These are phyloP conservation scores for Hirsutella rhossiliensis DNA, from an alignment of 2,329 filamentous ascomycete genomes.

Conservation along the genomic window DNA sequence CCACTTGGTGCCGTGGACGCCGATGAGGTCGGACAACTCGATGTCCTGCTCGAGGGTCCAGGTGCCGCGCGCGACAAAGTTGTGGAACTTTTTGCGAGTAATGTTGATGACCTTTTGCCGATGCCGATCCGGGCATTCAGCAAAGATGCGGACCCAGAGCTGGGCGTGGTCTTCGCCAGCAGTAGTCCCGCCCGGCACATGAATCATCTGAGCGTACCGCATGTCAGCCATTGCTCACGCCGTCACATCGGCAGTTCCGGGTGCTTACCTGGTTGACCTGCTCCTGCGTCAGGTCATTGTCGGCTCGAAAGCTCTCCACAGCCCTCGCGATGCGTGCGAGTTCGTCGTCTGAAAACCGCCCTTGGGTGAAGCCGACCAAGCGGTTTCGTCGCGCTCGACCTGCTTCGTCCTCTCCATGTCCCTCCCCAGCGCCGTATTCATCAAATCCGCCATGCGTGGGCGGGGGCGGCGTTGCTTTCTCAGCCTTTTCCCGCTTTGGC, in stretches of 20 bases:
- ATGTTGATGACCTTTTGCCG: slow-evolving; percentile 42
- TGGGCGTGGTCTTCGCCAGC: slow-evolving; percentile 23
- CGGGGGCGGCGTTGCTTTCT: background rate
- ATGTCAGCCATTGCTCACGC: background rate
- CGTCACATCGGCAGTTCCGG: slow-evolving; percentile 5
- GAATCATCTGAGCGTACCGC: slow-evolving; percentile 18
- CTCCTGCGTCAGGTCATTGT: slow-evolving; percentile 27
- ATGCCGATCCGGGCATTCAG: slow-evolving; percentile 35
- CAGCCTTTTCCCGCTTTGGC: slow-evolving; percentile 7
- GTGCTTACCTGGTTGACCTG: slow-evolving; percentile 33
- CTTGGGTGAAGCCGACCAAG: slow-evolving; percentile 19
- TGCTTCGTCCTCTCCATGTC: slow-evolving; percentile 5
- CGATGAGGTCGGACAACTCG: slow-evolving; percentile 22
- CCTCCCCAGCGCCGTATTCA: slow-evolving; percentile 8
- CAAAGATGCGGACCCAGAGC: slow-evolving; percentile 38
- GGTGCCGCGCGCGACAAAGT: slow-evolving; percentile 42
- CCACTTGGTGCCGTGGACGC: slow-evolving; percentile 40
- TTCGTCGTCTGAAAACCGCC: slow-evolving; percentile 32
- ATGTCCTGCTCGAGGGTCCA: slow-evolving; percentile 25
- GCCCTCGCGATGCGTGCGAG: slow-evolving; percentile 25
- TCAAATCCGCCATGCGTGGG: background rate
- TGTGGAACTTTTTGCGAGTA: slow-evolving; percentile 53
- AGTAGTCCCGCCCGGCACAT: slow-evolving; percentile 21
- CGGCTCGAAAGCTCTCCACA: slow-evolving; percentile 31
- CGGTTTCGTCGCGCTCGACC: slow-evolving; percentile 10